phyloP scores from a whole-genome alignment of 75 land plant genomes.

The Adiantum capillusveneris region DNA sequence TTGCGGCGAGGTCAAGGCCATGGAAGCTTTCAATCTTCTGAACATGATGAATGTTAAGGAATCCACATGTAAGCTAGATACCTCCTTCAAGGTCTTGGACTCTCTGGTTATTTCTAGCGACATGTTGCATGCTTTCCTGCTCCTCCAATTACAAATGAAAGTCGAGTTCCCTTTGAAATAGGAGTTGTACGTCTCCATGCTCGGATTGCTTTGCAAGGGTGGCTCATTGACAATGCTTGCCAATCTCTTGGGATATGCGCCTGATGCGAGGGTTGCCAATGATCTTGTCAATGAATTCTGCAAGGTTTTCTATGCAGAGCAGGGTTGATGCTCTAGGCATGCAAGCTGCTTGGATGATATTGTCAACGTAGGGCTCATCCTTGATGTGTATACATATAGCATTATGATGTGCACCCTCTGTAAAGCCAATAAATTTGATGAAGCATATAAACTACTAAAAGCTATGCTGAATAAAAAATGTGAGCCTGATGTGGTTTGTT shows the following conservation, averaged over 20 bases:
- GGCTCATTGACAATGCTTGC: slow-evolving; percentile 23
- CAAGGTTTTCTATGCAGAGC: slow-evolving; percentile 19
- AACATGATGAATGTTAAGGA: background rate
- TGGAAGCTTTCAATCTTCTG: slow-evolving; percentile 1
- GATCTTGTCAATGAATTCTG: slow-evolving; percentile 35
- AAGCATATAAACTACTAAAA: slow-evolving; percentile 25
- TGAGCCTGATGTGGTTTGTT: slow-evolving; percentile 29
- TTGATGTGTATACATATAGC: slow-evolving; percentile 41
- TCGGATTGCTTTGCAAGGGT: slow-evolving; percentile 16
- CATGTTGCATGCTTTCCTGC: background rate
- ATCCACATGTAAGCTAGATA: background rate
- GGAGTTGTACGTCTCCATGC: background rate
- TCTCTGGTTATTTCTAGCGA: background rate
- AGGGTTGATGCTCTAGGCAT: slow-evolving; percentile 19
- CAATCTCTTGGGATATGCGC: slow-evolving; percentile 1
- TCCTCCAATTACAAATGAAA: background rate
- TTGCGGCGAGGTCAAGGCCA: slow-evolving; percentile 26
- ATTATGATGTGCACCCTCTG: slow-evolving; percentile 44
- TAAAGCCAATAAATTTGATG: slow-evolving; percentile 20
- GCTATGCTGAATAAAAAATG: slow-evolving; percentile 24
- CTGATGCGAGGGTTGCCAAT: slow-evolving; percentile 26
- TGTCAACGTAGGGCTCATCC: slow-evolving; percentile 24
- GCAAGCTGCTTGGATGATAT: slow-evolving; percentile 26
- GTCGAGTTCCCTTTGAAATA: background rate
- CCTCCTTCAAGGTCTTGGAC: background rate